Base-by-base conservation (phyloP, 495 filamentous ascomycete species). In the Podospora australis region DNA sequence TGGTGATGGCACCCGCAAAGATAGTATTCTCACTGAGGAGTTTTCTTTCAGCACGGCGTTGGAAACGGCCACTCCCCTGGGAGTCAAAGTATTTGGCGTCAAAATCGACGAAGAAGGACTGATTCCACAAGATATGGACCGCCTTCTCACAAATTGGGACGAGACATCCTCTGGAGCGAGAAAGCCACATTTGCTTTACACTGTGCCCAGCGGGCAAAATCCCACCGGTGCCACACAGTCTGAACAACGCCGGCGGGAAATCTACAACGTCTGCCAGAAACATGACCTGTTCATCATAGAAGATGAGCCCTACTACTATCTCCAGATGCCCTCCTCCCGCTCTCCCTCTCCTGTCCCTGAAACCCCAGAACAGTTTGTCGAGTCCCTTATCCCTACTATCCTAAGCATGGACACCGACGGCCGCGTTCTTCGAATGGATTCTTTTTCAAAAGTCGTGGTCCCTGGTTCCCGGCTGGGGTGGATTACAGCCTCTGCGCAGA, bases 231-330 rank as follows among this genome's bases (percentile, higher is more conserved):
- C 88, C 32, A 95, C 91, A 13, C 85, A 88, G 64, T 71, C 79
- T 4, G 62, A 59, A 39, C 60, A 74, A 59, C 78, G 91, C 34
- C 70, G 90, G 19, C 64, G 71, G 39, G 83, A 76, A 22, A 73
- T 96, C 25, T 96, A 96, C 70, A 72, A 67, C 10, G 76, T 95
- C 11, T 81, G 80, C 22, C 80, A 83, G 62, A 85, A 87, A 67
- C 86, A 95, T 62, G 88, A 95, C 59, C 46, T 96, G 38, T 84
- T 79, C 65, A 90, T 97, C 63, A 59, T 97, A 52, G 91, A 97
- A 68, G 91, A 97, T 63, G 91, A 97, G 62, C 91, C 91, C n/a
- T 96, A 96, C 69, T 86, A 87, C 65, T 98, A 91, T 72, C 74
- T 98, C 42, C 92, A 98, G 70, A 96, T 98, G 89, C 80, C 87